Conservation (phyloP, 176 grass and related monocot genomes). For the Aegilops sharonensis region DNA sequence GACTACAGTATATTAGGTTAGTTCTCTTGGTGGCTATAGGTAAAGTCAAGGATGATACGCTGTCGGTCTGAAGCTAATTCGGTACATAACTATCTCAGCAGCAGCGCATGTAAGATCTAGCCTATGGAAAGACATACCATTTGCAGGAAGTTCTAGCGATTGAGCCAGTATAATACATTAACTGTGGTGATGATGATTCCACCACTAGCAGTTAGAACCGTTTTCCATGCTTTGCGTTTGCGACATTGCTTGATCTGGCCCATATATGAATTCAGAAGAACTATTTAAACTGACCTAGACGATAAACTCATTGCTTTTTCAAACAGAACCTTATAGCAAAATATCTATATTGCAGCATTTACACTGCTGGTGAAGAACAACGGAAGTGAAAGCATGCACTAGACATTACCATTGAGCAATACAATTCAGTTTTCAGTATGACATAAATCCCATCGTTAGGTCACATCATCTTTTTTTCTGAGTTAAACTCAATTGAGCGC, state of each 20-base stretch:
- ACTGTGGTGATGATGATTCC: neutral
- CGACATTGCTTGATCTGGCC: neutral
- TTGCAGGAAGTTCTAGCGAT: neutral
- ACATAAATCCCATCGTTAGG: neutral
- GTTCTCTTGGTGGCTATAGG: no score
- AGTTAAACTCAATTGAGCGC: neutral
- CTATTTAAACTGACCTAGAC: neutral
- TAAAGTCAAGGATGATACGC: no score
- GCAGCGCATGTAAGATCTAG: neutral
- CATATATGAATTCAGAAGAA: neutral
- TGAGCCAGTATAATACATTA: neutral
- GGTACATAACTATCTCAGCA: no score
- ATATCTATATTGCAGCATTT: neutral
- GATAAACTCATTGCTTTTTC: neutral
- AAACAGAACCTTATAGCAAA: neutral
- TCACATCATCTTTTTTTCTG: neutral
- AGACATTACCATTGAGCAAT: neutral
- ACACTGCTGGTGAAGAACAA: neutral
- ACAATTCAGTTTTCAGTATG: neutral
- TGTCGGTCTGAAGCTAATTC: no score
- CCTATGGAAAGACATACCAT: neutral
- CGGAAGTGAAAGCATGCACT: neutral
- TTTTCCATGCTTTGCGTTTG: neutral
- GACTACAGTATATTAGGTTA: neutral
- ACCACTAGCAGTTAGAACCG: neutral